phyloP scores from a whole-genome alignment of 1,139 yeast genomes.

The Suhomyces atakaporum region DNA sequence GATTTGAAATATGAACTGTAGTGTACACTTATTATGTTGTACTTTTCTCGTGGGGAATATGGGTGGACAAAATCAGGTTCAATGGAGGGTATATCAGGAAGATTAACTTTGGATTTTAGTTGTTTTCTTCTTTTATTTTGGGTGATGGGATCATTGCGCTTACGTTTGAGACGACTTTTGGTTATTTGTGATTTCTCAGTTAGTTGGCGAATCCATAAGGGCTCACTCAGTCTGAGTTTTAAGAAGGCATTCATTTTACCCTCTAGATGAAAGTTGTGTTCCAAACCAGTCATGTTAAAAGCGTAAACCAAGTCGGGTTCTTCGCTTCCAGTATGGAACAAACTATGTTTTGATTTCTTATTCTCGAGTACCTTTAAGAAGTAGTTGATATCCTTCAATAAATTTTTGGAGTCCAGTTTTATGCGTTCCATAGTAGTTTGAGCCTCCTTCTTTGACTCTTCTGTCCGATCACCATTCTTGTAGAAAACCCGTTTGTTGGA shows the following conservation, averaged over 20 bases:
- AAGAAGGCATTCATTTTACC: slow-evolving; percentile 9
- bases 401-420: slow-evolving; percentile 3
- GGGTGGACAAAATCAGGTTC: background rate
- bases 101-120: background rate
- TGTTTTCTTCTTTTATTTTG: slow-evolving; percentile 4
- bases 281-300: slow-evolving; percentile 11
- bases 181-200: background rate
- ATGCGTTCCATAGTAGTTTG: slow-evolving; percentile 9
- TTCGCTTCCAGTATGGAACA: slow-evolving; percentile 4
- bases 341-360: slow-evolving; percentile 1
- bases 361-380: background rate
- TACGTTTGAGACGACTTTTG: background rate
- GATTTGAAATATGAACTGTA: slow-evolving; percentile 20
- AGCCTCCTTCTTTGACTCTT: slow-evolving; percentile 7
- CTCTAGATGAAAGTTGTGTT: slow-evolving; percentile 11
- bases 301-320: slow-evolving; percentile 5
- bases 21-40: slow-evolving; percentile 24
- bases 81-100: background rate
- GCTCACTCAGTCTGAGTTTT: slow-evolving; percentile 8
- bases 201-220: slow-evolving; percentile 5
- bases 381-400: slow-evolving; percentile 3
- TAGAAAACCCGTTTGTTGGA: slow-evolving; percentile 11
- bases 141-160: background rate
- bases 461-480: slow-evolving; percentile 2
- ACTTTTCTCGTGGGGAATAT: slow-evolving; percentile 18